A percentile compares a stretch with the other conserved stretches of the same genome.
phyloP scores from a whole-genome alignment of 495 filamentous ascomycete genomes.

The Neurospora sp. region DNA sequence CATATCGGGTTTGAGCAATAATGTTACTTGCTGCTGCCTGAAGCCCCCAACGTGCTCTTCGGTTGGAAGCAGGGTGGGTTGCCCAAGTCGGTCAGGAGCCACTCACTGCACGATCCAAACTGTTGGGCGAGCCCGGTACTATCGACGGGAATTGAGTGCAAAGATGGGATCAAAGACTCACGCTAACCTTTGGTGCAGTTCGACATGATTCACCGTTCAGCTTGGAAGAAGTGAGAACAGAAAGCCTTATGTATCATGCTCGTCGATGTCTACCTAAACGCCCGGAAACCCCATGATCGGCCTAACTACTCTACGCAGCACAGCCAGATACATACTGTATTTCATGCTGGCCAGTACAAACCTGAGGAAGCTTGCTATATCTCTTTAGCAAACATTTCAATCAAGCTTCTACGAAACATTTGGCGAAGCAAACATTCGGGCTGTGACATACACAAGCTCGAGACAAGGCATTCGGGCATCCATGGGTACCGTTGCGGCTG shows the following conservation, averaged over 20 bases:
- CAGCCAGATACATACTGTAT: neutral
- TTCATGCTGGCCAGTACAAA: neutral
- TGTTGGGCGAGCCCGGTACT: neutral
- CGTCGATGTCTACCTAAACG: neutral
- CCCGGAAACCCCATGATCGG: neutral
- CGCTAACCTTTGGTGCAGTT: neutral
- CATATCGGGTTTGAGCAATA: neutral
- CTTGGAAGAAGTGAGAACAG: neutral
- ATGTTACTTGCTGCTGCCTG: neutral
- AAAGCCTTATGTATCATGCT: neutral
- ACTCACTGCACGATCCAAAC: neutral
- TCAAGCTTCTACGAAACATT: neutral
- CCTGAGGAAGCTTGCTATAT: neutral
- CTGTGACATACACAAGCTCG: neutral
- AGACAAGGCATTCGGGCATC: neutral
- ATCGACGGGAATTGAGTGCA: neutral
- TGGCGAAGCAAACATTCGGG: neutral
- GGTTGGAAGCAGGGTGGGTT: neutral
- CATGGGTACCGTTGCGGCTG: neutral
- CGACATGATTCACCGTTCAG: neutral
- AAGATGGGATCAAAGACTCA: neutral
- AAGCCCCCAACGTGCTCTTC: neutral
- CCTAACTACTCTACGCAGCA: neutral
- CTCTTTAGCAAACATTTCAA: neutral
- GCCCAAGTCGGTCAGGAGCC: neutral